phyloP scores from a whole-genome alignment of 2,329 filamentous ascomycete genomes.

The Fusarium stilboides region DNA sequence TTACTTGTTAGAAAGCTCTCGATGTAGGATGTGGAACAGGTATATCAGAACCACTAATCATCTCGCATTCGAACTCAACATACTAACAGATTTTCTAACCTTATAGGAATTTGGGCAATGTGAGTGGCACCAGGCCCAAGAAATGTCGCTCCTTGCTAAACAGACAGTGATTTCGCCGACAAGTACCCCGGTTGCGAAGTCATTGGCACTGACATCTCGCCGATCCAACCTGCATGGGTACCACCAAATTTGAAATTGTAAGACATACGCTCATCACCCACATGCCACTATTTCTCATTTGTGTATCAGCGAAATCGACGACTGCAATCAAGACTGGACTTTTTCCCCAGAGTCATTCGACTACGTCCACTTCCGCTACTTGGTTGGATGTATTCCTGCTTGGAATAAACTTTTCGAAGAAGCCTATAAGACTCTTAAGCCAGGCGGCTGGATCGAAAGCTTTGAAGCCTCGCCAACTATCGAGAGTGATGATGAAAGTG shows the following conservation, averaged over 20 bases:
- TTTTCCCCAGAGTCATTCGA: constrained; percentile 34
- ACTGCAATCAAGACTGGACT: constrained; percentile 43
- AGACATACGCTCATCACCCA: not conserved
- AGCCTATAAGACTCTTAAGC: constrained; percentile 31
- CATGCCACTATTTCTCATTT: not conserved
- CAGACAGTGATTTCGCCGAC: constrained; percentile 37
- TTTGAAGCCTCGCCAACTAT: constrained; percentile 35
- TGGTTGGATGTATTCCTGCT: constrained; percentile 37
- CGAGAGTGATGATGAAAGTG: constrained; percentile 29
- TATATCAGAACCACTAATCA: not conserved
- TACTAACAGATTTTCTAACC: not conserved
- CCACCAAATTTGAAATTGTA: constrained; percentile 41
- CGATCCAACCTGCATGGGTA: constrained; percentile 39
- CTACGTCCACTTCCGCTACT: constrained; percentile 38
- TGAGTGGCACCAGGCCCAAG: not conserved
- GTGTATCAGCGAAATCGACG: constrained; percentile 31
- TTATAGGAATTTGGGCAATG: constrained; percentile 39
- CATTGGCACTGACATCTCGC: constrained; percentile 38
- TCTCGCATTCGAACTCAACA: rapidly evolving
- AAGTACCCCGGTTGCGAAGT: constrained; percentile 36
- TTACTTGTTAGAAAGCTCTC: constrained; percentile 13
- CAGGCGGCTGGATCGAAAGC: constrained; percentile 33
- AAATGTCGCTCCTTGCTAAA: not conserved
- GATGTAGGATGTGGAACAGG: constrained; percentile 32
- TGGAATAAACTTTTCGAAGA: constrained; percentile 27